These are phyloP conservation scores for Dothideomycetidae sp. DNA, from an alignment of 2,329 filamentous ascomycete genomes.

Conservation along the genomic window DNA sequence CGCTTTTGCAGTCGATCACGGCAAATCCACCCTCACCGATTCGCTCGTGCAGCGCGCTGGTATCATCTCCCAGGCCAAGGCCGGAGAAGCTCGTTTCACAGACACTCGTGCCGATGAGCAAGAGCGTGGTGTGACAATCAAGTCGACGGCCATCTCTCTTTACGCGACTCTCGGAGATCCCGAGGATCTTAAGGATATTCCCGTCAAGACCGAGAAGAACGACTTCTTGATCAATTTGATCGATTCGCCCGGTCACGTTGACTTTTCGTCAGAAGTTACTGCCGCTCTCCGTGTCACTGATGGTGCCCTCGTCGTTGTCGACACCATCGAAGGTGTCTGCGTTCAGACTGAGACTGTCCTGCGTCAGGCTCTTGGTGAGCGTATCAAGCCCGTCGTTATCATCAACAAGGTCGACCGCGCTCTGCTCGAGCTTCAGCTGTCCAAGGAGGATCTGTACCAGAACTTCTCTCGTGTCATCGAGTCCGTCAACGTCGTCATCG, in stretches of 20 bases:
- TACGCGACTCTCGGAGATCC: conserved; percentile 69
- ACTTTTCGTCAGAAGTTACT: conserved; percentile 99
- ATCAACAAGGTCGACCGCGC: conserved; percentile 99
- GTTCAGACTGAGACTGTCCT: conserved; percentile 99
- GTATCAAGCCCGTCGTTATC: conserved; percentile 98
- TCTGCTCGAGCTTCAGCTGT: conserved; percentile 95
- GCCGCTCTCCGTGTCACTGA: conserved; percentile 99
- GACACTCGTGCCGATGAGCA: conserved; percentile 97
- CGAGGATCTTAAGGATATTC: conserved; percentile 91
- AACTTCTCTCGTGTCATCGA: conserved; percentile 99
- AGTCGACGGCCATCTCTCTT: conserved; percentile 98
- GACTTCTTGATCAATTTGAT: conserved; percentile 99
- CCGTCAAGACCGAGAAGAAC: conserved; percentile 74
- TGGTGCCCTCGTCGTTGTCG: conserved; percentile 98
- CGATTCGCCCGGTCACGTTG: conserved; percentile 99
- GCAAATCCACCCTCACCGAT: conserved; percentile 99
- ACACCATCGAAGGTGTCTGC: conserved; percentile 99
- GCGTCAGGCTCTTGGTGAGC: conserved; percentile 96
- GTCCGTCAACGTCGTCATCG: conserved; percentile 99
- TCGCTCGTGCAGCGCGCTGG: conserved; percentile 97
- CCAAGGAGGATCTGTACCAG: conserved; percentile 99
- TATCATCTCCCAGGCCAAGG: conserved; percentile 98
- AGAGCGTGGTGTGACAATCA: conserved; percentile 99
- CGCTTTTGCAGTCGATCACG: conserved; percentile 65
- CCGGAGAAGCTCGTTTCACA: conserved; percentile 87